A percentile compares a stretch with the other conserved stretches of the same genome.
Evolutionary conservation across 1,284 basidiomycete species (phyloP).

Genomic region (Earliella scabrosa): DNA sequence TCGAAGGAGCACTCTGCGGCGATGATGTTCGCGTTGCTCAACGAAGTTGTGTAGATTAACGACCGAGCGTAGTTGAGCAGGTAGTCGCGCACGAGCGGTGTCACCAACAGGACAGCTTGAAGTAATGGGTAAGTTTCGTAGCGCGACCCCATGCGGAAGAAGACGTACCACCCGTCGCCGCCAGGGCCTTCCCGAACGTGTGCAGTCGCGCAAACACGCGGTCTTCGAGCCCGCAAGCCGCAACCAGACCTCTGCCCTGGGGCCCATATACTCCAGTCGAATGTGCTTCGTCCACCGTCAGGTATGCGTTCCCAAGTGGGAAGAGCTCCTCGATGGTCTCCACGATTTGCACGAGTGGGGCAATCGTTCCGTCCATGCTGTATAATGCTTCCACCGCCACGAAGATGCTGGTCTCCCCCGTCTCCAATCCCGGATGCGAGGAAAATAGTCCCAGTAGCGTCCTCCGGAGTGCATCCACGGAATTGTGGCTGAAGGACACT

Average conservation of each 20-base stretch:
- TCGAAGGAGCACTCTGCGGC: conserved; percentile 82
- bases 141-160: background rate
- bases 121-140: background rate
- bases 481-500: conserved; percentile 78
- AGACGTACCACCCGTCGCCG: conserved; percentile 76
- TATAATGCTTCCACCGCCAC: conserved; percentile 91
- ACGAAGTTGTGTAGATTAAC: conserved; percentile 88
- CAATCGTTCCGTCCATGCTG: conserved; percentile 94
- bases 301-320: conserved; percentile 63
- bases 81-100: conserved; percentile 77
- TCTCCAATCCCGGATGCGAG: conserved; percentile 40
- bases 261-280: conserved; percentile 83
- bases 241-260: conserved; percentile 75
- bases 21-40: conserved; percentile 76
- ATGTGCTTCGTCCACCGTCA: conserved; percentile 92
- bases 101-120: conserved; percentile 81
- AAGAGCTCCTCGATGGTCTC: conserved; percentile 61
- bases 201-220: conserved; percentile 67
- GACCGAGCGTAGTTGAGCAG: conserved; percentile 93
- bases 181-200: conserved; percentile 75
- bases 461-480: conserved; percentile 51
- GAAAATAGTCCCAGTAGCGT: conserved; percentile 46
- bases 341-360: conserved; percentile 74
- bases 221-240: conserved; percentile 63
- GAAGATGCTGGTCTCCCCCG: conserved; percentile 57